Conservation (phyloP, 1,284 basidiomycete species). For the Fomitopsis pinicola region DNA sequence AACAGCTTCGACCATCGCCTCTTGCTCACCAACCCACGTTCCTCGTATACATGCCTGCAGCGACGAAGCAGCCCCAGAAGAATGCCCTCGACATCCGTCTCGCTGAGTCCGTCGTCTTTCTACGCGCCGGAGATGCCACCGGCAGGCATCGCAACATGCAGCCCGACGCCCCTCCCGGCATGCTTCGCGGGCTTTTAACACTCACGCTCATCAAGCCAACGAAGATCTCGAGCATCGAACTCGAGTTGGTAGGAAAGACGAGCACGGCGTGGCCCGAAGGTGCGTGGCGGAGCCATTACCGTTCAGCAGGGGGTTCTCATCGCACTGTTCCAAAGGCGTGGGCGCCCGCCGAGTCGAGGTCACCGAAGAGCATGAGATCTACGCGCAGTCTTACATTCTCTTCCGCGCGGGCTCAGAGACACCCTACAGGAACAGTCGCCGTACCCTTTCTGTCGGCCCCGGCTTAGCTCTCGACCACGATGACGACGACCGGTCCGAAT, state of each 20-base stretch:
- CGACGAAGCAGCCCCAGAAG: constrained; percentile 19
- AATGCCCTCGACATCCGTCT: constrained; percentile 61
- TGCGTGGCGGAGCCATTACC: constrained; percentile 30
- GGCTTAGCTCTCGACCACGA: constrained; percentile 39
- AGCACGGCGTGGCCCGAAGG: constrained; percentile 81
- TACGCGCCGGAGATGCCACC: constrained; percentile 51
- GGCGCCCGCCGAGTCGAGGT: constrained; percentile 79
- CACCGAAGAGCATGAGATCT: constrained; percentile 76
- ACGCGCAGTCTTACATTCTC: constrained; percentile 70
- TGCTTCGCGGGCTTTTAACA: constrained; percentile 86
- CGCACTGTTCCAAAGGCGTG: constrained; percentile 46
- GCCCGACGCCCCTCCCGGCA: constrained; percentile 61
- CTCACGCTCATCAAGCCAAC: constrained; percentile 81
- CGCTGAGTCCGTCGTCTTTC: constrained; percentile 81
- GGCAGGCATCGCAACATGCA: constrained; percentile 41
- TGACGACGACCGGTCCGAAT: constrained; percentile 34
- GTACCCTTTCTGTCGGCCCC: constrained; percentile 80
- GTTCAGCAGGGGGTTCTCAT: background rate
- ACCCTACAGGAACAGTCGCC: constrained; percentile 31
- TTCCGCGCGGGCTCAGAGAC: constrained; percentile 53
- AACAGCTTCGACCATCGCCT: background rate
- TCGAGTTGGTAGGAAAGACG: constrained; percentile 73
- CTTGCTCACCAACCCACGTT: background rate
- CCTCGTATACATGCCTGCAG: background rate
- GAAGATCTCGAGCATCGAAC: constrained; percentile 81